phyloP scores from a whole-genome alignment of 164 flowering plant genomes.

The Magnolia sinica region DNA sequence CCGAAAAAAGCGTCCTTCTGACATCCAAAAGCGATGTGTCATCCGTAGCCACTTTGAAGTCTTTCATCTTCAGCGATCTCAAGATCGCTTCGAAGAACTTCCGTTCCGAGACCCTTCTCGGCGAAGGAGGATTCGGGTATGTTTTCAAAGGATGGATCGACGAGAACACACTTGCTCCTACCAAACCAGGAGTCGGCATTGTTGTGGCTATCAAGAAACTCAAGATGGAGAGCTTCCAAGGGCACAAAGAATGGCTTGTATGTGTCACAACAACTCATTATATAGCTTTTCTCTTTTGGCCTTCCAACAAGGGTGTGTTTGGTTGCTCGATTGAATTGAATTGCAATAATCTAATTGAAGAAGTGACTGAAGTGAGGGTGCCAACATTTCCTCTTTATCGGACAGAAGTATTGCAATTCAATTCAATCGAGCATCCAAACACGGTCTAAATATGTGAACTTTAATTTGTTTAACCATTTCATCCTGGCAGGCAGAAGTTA shows the following conservation, averaged over 20 bases:
- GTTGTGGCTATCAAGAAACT: conserved; percentile 73
- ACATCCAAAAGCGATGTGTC: conserved; percentile 25
- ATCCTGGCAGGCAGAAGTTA: conserved; percentile 31
- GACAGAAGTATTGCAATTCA: neutral
- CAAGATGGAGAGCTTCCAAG: conserved; percentile 71
- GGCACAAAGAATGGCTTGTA: conserved; percentile 94
- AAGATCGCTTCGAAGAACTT: conserved; percentile 74
- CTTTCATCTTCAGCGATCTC: conserved; percentile 67
- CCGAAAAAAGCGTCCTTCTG: neutral
- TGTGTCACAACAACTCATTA: conserved; percentile 13
- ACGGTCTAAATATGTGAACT: neutral
- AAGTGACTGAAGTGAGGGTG: neutral
- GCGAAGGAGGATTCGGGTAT: conserved; percentile 88
- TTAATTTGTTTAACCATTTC: neutral
- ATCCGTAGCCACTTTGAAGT: conserved; percentile 33
- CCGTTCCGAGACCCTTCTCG: conserved; percentile 59
- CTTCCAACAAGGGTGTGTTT: neutral
- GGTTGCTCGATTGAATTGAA: neutral
- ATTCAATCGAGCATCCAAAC: neutral
- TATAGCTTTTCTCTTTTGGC: neutral
- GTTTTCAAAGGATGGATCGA: conserved; percentile 92
- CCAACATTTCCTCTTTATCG: neutral
- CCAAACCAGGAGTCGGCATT: conserved; percentile 50
- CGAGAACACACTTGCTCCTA: conserved; percentile 10
- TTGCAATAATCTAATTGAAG: neutral